These are phyloP conservation scores for Pichia manshurica DNA, from an alignment of 805 yeast genomes.

Conservation along the genomic window DNA sequence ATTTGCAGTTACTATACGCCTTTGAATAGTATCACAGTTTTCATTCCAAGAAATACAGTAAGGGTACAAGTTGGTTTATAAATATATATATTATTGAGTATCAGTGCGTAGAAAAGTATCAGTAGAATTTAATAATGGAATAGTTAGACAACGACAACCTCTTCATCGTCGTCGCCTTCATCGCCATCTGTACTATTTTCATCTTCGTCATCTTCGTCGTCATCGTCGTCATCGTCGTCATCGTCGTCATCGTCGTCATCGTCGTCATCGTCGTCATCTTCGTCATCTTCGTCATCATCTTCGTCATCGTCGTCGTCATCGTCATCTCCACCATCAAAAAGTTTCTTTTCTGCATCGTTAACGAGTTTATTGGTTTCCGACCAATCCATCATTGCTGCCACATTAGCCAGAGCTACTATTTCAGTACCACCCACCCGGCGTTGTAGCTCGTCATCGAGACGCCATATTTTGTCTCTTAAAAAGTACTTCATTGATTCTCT, in stretches of 20 bases:
- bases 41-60: too few relatives aligned
- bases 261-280: not conserved
- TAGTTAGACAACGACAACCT: too few relatives aligned
- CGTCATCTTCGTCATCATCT: not conserved
- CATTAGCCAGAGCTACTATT: not conserved
- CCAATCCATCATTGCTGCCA: conserved; percentile 1
- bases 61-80: too few relatives aligned
- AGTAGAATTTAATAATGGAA: too few relatives aligned
- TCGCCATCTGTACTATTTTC: too few relatives aligned
- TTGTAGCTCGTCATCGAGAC: conserved; percentile 4
- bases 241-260: not conserved
- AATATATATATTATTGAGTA: too few relatives aligned
- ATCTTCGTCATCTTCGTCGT: too few relatives aligned
- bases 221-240: too few relatives aligned
- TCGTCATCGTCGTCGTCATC: not conserved
- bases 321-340: not conserved
- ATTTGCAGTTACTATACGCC: too few relatives aligned
- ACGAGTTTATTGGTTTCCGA: not conserved
- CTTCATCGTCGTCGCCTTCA: too few relatives aligned
- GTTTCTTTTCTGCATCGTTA: not conserved
- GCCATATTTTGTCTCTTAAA: not conserved
- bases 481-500: conserved; percentile 5
- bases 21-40: too few relatives aligned
- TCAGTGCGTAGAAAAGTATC: too few relatives aligned
- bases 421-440: not conserved